Conservation (phyloP, 2,329 filamentous ascomycete genomes). For the Aspergillus sp. region DNA sequence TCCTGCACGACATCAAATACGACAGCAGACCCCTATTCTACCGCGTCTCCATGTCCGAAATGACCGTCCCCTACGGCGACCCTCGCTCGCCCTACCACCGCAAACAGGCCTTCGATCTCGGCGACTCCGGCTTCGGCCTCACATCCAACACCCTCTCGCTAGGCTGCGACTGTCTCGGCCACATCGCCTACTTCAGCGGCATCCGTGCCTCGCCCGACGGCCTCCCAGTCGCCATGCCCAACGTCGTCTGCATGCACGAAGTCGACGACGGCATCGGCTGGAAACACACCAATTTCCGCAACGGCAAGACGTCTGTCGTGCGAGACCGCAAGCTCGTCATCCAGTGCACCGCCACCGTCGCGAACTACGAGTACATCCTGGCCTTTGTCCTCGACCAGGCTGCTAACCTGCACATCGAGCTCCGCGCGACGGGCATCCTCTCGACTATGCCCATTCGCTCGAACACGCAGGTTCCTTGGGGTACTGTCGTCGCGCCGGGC, state of each 20-base stretch:
- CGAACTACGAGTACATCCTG: conserved; percentile 74
- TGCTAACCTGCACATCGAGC: conserved; percentile 66
- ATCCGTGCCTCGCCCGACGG: conserved; percentile 53
- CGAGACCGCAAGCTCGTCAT: conserved; percentile 67
- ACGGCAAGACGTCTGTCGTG: conserved; percentile 61
- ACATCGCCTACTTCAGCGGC: conserved; percentile 66
- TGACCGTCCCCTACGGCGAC: conserved; percentile 59
- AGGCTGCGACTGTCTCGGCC: conserved; percentile 70
- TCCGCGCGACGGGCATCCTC: conserved; percentile 68
- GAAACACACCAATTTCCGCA: conserved; percentile 73
- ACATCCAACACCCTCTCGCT: conserved; percentile 69
- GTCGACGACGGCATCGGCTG: conserved; percentile 69
- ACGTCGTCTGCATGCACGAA: conserved; percentile 69
- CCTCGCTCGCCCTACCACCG: conserved; percentile 68
- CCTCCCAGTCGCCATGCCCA: conserved; percentile 57
- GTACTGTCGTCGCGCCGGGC: conserved; percentile 68
- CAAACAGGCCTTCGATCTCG: conserved; percentile 70
- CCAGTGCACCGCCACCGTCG: conserved; percentile 69
- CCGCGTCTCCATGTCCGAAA: conserved; percentile 65
- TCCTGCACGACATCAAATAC: conserved; percentile 67
- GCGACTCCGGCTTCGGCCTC: conserved; percentile 65
- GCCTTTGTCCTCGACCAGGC: conserved; percentile 72
- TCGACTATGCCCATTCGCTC: conserved; percentile 60
- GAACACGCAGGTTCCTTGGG: conserved; percentile 64
- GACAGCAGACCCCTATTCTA: conserved; percentile 65